Conservation (phyloP, 306 rosid species). For the Medicago arabica region DNA sequence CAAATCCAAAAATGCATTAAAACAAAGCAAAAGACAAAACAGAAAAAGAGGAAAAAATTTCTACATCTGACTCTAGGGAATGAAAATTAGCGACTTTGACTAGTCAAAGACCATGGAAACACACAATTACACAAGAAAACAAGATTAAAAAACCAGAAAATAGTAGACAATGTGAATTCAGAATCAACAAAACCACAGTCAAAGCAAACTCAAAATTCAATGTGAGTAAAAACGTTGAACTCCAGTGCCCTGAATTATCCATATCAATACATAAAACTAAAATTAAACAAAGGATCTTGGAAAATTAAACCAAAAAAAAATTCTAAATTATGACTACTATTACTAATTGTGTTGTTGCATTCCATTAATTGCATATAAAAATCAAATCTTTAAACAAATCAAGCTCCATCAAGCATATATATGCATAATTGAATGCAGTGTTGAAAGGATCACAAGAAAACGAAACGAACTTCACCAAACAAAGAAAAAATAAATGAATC, state of each 20-base stretch:
- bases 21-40: background rate
- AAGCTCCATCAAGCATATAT: background rate
- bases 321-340: background rate
- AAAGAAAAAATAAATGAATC: background rate
- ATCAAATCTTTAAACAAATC: constrained; percentile 21
- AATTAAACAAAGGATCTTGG: constrained; percentile 14
- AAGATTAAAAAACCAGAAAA: background rate
- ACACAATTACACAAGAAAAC: background rate
- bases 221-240: constrained; percentile 2
- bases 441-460: background rate
- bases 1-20: background rate
- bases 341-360: background rate
- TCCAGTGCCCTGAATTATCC: background rate
- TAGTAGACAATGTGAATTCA: background rate
- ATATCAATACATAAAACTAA: background rate
- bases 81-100: background rate
- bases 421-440: constrained; percentile 7
- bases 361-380: constrained; percentile 12
- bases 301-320: too few relatives aligned
- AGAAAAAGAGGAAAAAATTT: background rate
- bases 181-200: background rate
- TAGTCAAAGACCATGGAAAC: background rate
- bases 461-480: background rate
- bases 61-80: background rate
- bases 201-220: constrained; percentile 4